phyloP scores from a whole-genome alignment of 148 eudicot species.

The Nepenthes gracilis region DNA sequence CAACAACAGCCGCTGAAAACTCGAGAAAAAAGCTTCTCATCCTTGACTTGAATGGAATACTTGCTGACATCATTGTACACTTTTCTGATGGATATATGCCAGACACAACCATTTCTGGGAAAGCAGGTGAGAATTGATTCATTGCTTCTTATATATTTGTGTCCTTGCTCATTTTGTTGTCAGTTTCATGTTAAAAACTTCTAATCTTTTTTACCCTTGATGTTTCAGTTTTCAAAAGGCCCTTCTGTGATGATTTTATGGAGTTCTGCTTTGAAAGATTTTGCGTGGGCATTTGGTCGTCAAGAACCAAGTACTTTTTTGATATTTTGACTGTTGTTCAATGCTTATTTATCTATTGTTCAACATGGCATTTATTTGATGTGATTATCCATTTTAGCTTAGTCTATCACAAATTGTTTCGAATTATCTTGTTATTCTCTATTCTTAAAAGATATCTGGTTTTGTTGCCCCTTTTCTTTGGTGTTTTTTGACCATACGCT shows the following conservation, averaged over 20 bases:
- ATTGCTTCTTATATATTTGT: slow-evolving; percentile 1
- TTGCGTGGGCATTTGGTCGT: slow-evolving; percentile 86
- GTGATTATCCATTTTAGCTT: background rate
- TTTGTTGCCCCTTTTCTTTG: too few relatives aligned
- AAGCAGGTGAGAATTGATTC: slow-evolving; percentile 47
- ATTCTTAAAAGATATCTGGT: background rate
- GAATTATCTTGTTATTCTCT: background rate
- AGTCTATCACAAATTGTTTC: background rate
- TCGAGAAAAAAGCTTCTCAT: slow-evolving; percentile 67
- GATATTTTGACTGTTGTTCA: background rate
- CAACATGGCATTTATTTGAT: background rate
- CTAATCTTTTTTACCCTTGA: background rate
- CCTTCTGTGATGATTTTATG: slow-evolving; percentile 66
- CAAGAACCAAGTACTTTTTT: slow-evolving; percentile 59
- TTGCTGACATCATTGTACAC: slow-evolving; percentile 70
- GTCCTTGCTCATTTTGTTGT: background rate
- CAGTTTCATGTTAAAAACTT: background rate
- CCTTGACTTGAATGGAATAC: slow-evolving; percentile 87
- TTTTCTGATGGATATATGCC: slow-evolving; percentile 50
- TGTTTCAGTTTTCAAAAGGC: slow-evolving; percentile 69
- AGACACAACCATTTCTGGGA: slow-evolving; percentile 47
- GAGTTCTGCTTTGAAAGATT: slow-evolving; percentile 84
- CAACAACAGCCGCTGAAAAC: background rate
- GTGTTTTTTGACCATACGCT: background rate
- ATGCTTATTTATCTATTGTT: background rate